Base-by-base conservation (phyloP, 2,329 filamentous ascomycete species). In the Neonectria hederae region DNA sequence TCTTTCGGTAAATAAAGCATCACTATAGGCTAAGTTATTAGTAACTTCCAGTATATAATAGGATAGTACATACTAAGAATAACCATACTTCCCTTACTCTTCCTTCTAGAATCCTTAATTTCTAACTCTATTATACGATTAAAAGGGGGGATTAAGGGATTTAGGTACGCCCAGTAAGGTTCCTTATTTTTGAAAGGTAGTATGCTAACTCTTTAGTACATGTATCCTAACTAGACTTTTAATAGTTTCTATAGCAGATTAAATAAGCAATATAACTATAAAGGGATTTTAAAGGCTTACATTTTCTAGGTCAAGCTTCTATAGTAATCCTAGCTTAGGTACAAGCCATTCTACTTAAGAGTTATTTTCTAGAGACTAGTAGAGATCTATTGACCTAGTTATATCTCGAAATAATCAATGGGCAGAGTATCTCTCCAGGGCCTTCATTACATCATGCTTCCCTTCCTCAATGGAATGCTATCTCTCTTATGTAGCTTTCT, bases 311-410 rank as follows among this genome's bases (percentile, higher is more conserved):
- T 65, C 62, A 5, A 58, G 22, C 14, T 55, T 45, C 11, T 55
- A 17, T 28, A 61, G 21, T 21, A 13, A 48, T 48, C 11, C 22
- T 19, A 24, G 38, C 45, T 26, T 30, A 42, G 24, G 24, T 26
- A 6, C 24, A 10, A 19, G 21, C 53, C 53, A 26, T 26, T 62
- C 54, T 26, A 45, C 45, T 28, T 65, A 49, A 28, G 58, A 62
- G 30, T 58, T 54, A n/a, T 52, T 32, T 38, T 65, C 63, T 2
- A 65, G 13, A 5, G 54, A 65, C 59, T 54, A 65, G 38, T 54
- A 62, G 17, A 65, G 24, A 3, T 48, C 54, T 10, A 65, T 28
- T 24, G 54, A 38, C 35, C 53, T 62, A 3, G 32, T 62, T 11
- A 32, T 19, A 28, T 62, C 59, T 10, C 58, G 54, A 19, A 62